phyloP scores from a whole-genome alignment of 306 rosid genomes.

The Ziziphus jujuba region DNA sequence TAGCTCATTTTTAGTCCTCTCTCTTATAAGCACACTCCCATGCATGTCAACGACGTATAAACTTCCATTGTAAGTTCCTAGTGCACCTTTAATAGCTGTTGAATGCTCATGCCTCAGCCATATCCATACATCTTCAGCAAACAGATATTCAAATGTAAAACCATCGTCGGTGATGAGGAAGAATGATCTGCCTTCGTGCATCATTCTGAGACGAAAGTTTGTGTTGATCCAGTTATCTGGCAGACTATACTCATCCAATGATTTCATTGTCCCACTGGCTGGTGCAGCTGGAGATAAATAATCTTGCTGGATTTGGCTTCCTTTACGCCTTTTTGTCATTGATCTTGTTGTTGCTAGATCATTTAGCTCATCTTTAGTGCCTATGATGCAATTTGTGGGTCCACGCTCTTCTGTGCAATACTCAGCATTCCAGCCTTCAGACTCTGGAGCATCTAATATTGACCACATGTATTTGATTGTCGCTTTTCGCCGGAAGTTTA shows the following conservation, averaged over 20 bases:
- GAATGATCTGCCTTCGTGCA: constrained; percentile 79
- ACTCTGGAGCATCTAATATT: constrained; percentile 72
- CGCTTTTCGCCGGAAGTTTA: constrained; percentile 49
- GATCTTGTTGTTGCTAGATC: constrained; percentile 47
- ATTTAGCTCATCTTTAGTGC: constrained; percentile 63
- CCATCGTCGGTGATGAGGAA: constrained; percentile 70
- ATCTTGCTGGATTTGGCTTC: constrained; percentile 52
- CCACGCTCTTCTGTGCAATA: constrained; percentile 84
- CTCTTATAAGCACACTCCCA: constrained; percentile 81
- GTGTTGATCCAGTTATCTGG: constrained; percentile 56
- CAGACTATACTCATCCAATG: constrained; percentile 42
- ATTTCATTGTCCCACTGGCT: constrained; percentile 23
- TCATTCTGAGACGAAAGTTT: constrained; percentile 65
- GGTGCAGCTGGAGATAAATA: constrained; percentile 47
- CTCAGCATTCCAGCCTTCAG: constrained; percentile 98
- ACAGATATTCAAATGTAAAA: constrained; percentile 68
- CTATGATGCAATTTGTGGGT: constrained; percentile 68
- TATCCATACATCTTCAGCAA: constrained; percentile 71
- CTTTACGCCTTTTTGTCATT: constrained; percentile 58
- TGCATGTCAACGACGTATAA: constrained; percentile 62
- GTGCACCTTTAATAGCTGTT: constrained; percentile 61
- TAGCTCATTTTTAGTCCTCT: constrained; percentile 60
- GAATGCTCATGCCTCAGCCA: constrained; percentile 89
- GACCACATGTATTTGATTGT: constrained; percentile 69
- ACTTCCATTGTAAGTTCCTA: constrained; percentile 89